Conservation (phyloP, 352 stramenopile species). For the Elongisporangium prolatum region DNA sequence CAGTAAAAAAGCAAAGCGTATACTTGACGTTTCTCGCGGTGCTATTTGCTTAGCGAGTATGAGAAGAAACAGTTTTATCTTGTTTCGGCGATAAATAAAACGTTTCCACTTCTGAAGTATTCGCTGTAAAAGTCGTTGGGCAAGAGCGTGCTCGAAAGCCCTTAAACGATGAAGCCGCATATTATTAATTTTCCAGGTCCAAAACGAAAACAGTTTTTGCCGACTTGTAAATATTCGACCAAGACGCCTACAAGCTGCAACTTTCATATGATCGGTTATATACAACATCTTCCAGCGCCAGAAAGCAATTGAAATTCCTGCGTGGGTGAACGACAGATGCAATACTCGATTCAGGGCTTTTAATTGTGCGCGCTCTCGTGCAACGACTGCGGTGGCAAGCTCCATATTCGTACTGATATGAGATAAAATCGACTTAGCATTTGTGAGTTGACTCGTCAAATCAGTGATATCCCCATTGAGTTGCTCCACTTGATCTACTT, state of each 20-base stretch:
- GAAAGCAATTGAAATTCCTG: conserved; percentile 12
- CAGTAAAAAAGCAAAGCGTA: not conserved
- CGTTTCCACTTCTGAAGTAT: not conserved
- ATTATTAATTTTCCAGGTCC: conserved; percentile 20
- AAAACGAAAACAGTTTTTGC: conserved; percentile 13
- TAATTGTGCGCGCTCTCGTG: not conserved
- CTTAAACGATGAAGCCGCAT: not conserved
- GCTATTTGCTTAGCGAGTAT: not conserved
- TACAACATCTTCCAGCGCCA: conserved; percentile 17
- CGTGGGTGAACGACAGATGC: not conserved
- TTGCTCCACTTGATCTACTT: not conserved
- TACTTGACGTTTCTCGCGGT: not conserved
- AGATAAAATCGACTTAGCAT: not conserved
- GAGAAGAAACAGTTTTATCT: not conserved
- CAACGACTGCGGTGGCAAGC: not conserved
- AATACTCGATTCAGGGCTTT: not conserved
- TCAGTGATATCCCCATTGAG: not conserved
- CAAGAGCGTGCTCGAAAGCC: not conserved
- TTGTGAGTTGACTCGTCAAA: not conserved
- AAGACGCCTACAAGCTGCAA: conserved; percentile 8
- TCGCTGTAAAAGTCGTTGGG: not conserved
- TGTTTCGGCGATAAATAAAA: not conserved
- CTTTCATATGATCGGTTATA: not conserved
- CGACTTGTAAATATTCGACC: conserved; percentile 13
- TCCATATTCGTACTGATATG: not conserved